These are phyloP conservation scores for Achlya hypogyna DNA, from an alignment of 352 stramenopile genomes.

Conservation along the genomic window DNA sequence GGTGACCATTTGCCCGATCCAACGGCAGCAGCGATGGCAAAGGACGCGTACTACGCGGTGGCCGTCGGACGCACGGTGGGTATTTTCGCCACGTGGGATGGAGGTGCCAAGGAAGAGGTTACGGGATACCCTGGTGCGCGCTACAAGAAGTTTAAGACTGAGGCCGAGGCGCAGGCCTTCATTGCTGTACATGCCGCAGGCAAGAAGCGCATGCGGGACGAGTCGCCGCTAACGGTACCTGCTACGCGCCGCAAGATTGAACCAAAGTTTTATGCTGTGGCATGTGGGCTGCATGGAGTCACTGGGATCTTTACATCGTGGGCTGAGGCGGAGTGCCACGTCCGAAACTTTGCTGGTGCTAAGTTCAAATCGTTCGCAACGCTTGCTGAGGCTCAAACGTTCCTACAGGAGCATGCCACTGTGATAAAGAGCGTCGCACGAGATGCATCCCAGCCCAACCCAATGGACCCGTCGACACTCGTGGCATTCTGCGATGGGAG, in stretches of 20 bases:
- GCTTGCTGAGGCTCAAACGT: conserved; percentile 37
- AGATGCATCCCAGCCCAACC: conserved; percentile 29
- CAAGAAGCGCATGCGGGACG: neutral
- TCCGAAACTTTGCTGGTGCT: conserved; percentile 41
- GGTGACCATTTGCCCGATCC: too few relatives aligned
- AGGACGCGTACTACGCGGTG: conserved; percentile 49
- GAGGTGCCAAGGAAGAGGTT: conserved; percentile 36
- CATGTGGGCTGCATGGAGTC: conserved; percentile 29
- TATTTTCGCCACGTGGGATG: conserved; percentile 46
- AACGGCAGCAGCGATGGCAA: too few relatives aligned
- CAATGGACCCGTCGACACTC: conserved; percentile 36
- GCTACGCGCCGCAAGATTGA: neutral
- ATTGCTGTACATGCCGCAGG: conserved; percentile 20
- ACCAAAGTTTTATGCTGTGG: conserved; percentile 38
- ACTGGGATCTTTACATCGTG: conserved; percentile 49
- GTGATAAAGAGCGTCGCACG: neutral
- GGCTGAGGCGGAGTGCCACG: conserved; percentile 41
- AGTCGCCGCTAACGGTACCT: neutral
- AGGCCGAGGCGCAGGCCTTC: conserved; percentile 40
- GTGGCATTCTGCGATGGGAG: conserved; percentile 76
- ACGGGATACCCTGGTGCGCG: conserved; percentile 38
- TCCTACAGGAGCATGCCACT: conserved; percentile 29
- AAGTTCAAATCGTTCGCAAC: conserved; percentile 50
- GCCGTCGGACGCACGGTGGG: conserved; percentile 38
- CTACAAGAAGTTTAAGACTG: conserved; percentile 61